Conservation (phyloP, 495 filamentous ascomycete genomes). For the Halenospora varia region DNA sequence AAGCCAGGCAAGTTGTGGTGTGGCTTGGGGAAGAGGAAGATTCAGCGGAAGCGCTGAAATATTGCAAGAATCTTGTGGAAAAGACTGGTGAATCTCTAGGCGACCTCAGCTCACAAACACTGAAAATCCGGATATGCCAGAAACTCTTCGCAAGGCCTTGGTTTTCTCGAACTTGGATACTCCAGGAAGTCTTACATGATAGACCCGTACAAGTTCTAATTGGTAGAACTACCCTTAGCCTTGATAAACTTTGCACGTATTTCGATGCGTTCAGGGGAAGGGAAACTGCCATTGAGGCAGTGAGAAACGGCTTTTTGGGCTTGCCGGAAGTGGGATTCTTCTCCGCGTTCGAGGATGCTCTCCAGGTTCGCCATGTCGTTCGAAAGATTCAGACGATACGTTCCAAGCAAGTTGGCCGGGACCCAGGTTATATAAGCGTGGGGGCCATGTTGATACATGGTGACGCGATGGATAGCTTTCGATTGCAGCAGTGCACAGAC, state of each 20-base stretch:
- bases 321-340: background rate
- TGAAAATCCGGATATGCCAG: background rate
- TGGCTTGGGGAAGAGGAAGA: conserved; percentile 1
- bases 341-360: background rate
- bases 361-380: background rate
- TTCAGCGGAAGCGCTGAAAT: background rate
- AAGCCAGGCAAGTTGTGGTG: conserved; percentile 8
- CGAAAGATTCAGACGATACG: background rate
- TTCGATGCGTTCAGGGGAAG: background rate
- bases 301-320: background rate
- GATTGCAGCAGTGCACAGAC: conserved; percentile 1
- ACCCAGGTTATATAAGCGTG: background rate
- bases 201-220: background rate
- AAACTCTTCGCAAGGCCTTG: conserved; percentile 1
- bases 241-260: background rate
- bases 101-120: background rate
- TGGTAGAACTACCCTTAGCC: background rate
- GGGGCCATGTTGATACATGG: background rate
- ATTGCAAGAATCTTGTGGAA: background rate
- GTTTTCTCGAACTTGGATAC: conserved; percentile 7
- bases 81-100: background rate
- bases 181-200: background rate
- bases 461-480: background rate
- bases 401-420: background rate
- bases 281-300: background rate